These are phyloP conservation scores for Hapsidospora chrysogenum DNA, from an alignment of 495 filamentous ascomycete genomes.

Conservation along the genomic window DNA sequence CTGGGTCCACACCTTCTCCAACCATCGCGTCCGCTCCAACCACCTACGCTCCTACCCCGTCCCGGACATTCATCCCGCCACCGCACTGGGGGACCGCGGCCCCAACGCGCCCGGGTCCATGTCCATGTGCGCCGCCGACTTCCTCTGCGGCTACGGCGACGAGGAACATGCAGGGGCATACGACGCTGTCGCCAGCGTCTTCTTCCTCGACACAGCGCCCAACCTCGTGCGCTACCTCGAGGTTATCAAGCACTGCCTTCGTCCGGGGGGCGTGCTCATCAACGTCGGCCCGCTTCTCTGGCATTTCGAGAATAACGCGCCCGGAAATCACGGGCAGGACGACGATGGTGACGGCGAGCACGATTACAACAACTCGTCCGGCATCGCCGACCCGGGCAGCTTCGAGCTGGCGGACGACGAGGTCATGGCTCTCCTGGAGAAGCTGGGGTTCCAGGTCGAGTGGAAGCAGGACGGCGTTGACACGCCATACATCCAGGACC, in stretches of 20 bases:
- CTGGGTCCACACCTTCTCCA: constrained; percentile 68
- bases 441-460: constrained; percentile 62
- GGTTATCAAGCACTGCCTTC: constrained; percentile 61
- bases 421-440: constrained; percentile 55
- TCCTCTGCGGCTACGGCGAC: constrained; percentile 55
- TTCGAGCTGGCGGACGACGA: constrained; percentile 84
- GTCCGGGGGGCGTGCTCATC: constrained; percentile 63
- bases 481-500: constrained; percentile 74
- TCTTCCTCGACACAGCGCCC: constrained; percentile 93
- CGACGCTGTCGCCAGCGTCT: constrained; percentile 75
- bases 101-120: constrained; percentile 36
- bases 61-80: constrained; percentile 61
- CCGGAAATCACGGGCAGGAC: constrained; percentile 21
- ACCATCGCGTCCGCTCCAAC: constrained; percentile 49
- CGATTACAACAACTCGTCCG: constrained; percentile 25
- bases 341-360: constrained; percentile 25
- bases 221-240: constrained; percentile 82
- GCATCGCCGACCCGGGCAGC: constrained; percentile 63
- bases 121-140: constrained; percentile 77
- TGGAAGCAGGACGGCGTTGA: constrained; percentile 32
- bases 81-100: constrained; percentile 26
- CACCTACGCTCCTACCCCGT: constrained; percentile 55
- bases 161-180: constrained; percentile 41
- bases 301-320: constrained; percentile 56
- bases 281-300: constrained; percentile 85